Evolutionary conservation across 345 rosid genomes (phyloP).

Genomic region (Gossypium sturtianum): DNA sequence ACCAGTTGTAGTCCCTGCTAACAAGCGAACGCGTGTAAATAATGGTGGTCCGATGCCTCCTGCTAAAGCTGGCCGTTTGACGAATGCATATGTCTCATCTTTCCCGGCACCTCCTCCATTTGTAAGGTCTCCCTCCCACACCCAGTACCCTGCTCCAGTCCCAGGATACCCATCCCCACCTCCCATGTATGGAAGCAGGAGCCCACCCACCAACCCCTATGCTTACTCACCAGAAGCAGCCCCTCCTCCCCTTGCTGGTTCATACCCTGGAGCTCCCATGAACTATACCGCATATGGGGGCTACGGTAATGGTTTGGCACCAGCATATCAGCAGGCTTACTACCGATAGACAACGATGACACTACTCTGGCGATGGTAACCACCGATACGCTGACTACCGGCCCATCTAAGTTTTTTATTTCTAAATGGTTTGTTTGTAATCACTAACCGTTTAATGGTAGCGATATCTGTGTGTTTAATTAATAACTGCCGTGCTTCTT

Average conservation of each 20-base stretch:
- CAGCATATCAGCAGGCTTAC: constrained; percentile 81
- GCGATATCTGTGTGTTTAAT: constrained; percentile 55
- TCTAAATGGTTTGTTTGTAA: constrained; percentile 61
- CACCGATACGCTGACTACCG: constrained; percentile 54
- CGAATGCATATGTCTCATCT: constrained; percentile 90
- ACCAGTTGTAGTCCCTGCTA: constrained; percentile 78
- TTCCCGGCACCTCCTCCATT: constrained; percentile 72
- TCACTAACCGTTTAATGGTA: constrained; percentile 71
- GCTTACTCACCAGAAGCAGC: constrained; percentile 64
- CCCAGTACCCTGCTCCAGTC: constrained; percentile 56
- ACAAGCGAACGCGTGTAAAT: constrained; percentile 86
- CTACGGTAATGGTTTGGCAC: constrained; percentile 52
- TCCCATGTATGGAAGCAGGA: constrained; percentile 54
- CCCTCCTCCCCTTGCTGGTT: constrained; percentile 39
- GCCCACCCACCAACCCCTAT: constrained; percentile 50
- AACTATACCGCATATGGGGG: constrained; percentile 55
- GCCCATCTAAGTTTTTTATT: constrained; percentile 33
- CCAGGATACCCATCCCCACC: constrained; percentile 72
- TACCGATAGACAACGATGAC: constrained; percentile 48
- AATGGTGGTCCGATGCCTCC: constrained; percentile 98
- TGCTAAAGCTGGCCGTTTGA: constrained; percentile 96
- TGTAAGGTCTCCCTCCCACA: constrained; percentile 80
- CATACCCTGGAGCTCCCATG: constrained; percentile 58
- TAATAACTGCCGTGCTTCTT: constrained; percentile 39
- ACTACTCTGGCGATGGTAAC: constrained; percentile 58